Conservation (phyloP, 2,329 filamentous ascomycete species). For the Fusarium camptoceras region DNA sequence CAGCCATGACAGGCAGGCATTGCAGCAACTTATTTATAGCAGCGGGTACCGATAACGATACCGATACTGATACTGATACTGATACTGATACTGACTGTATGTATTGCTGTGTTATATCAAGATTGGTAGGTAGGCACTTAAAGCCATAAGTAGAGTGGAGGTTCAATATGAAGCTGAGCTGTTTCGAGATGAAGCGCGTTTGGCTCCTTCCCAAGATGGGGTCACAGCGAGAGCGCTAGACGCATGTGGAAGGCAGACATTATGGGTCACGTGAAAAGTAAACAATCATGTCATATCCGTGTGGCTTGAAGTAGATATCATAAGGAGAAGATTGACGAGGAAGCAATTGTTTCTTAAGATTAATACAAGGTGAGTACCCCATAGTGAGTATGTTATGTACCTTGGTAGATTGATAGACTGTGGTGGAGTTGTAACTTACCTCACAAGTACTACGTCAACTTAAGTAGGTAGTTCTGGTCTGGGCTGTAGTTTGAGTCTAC, state of each 20-base stretch:
- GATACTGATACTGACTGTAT: not conserved
- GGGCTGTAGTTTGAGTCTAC: constrained; percentile 31
- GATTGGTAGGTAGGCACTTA: constrained; percentile 10
- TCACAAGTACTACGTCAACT: constrained; percentile 3
- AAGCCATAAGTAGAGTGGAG: constrained; percentile 16
- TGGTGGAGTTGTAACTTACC: constrained; percentile 20
- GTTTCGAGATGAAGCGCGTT: constrained; percentile 27
- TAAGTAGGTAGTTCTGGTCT: not conserved
- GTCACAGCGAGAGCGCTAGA: constrained; percentile 11
- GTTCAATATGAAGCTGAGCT: constrained; percentile 20
- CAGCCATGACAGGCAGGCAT: constrained; percentile 44
- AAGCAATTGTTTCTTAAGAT: not conserved
- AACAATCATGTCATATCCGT: not conserved
- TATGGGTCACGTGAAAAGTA: constrained; percentile 23
- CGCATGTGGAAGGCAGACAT: constrained; percentile 25
- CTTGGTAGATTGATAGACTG: not conserved
- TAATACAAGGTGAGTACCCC: not conserved
- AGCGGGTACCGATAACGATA: not conserved
- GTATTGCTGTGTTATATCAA: not conserved
- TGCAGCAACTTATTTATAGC: not conserved
- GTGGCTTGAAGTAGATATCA: constrained; percentile 1
- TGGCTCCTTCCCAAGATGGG: constrained; percentile 22
- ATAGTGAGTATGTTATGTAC: not conserved
- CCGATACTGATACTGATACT: too few relatives aligned
- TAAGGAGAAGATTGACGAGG: not conserved